These are phyloP conservation scores for Lecanicillium sp. DNA, from an alignment of 2,329 filamentous ascomycete genomes.

Conservation along the genomic window DNA sequence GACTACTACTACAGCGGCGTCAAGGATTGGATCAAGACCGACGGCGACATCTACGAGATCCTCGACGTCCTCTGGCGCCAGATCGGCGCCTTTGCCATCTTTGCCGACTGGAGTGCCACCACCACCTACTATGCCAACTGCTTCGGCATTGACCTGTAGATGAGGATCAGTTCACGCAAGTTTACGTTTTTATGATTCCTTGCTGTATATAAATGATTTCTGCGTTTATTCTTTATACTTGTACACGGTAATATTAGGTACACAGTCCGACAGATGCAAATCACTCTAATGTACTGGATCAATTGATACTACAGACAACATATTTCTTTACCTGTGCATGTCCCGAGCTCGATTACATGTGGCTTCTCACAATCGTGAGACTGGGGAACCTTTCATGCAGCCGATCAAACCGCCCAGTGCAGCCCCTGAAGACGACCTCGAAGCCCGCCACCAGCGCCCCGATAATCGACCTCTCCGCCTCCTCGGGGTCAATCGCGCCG, in stretches of 20 bases:
- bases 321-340: no score
- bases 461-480: neutral
- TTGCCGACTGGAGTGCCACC: conserved; percentile 64
- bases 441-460: conserved; percentile 4
- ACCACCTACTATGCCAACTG: conserved; percentile 69
- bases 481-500: neutral
- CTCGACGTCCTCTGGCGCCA: conserved; percentile 57
- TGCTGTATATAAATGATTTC: no score
- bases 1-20: conserved; percentile 54
- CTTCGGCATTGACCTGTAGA: conserved; percentile 36
- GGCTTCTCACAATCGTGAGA: conserved; percentile 2
- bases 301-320: no score
- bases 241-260: no score
- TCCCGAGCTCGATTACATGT: no score
- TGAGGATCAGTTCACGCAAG: neutral
- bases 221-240: no score
- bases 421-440: conserved; percentile 3
- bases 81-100: conserved; percentile 56
- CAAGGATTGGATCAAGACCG: conserved; percentile 48
- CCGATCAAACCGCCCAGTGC: neutral
- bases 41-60: conserved; percentile 62
- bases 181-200: no score
- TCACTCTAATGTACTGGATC: no score
- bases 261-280: no score
- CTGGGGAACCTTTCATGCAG: neutral